Conservation (phyloP, 75 land plant genomes). For the Cunninghamia lanceolata region DNA sequence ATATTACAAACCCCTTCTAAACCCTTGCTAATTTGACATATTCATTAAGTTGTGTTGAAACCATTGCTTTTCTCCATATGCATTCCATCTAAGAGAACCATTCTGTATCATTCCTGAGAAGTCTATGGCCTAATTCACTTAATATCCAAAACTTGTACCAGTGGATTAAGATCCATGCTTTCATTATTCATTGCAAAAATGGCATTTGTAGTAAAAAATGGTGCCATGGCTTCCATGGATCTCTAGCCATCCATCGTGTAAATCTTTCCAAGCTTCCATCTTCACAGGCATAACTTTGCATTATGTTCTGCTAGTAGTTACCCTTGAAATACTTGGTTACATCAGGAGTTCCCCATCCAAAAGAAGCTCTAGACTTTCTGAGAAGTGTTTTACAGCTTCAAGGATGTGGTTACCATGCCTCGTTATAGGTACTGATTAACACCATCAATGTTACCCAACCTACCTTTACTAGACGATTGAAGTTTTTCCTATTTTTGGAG, state of each 20-base stretch:
- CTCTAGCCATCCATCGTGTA: slow-evolving; percentile 59
- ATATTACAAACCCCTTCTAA: no score
- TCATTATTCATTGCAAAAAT: no score
- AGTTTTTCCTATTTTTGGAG: slow-evolving; percentile 59
- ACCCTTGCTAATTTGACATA: no score
- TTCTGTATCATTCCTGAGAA: no score
- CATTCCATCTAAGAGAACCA: no score
- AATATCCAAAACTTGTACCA: no score
- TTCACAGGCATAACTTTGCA: slow-evolving; percentile 42
- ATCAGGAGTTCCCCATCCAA: slow-evolving; percentile 34
- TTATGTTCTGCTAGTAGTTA: not conserved
- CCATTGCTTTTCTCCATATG: no score
- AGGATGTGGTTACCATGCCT: slow-evolving; percentile 60
- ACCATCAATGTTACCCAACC: slow-evolving; percentile 83
- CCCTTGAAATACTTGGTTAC: slow-evolving; percentile 17
- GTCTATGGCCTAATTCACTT: no score
- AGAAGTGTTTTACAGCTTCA: slow-evolving; percentile 30
- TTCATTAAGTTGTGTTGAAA: no score
- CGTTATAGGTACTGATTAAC: slow-evolving; percentile 79
- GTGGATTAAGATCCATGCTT: no score
- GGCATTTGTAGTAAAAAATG: no score
- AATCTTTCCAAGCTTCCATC: slow-evolving; percentile 75
- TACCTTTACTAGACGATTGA: slow-evolving; percentile 70
- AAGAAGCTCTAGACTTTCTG: slow-evolving; percentile 37
- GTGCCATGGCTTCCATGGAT: no score